Evolutionary conservation across 306 rosid species (phyloP).

Genomic region (Casuarina cunninghamiana): DNA sequence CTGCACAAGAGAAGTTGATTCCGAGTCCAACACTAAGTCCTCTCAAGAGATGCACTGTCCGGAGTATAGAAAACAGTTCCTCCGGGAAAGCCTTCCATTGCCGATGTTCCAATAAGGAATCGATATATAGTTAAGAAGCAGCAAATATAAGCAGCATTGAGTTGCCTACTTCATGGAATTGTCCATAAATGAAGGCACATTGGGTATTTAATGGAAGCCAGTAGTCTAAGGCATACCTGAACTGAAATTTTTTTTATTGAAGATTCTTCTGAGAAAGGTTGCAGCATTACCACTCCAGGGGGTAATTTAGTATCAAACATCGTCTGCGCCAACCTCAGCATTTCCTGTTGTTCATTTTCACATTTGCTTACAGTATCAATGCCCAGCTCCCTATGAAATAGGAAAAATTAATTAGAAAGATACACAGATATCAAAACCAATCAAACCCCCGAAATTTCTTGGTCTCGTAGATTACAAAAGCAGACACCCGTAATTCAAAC

Average conservation of each 20-base stretch:
- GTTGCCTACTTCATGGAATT: constrained; percentile 16
- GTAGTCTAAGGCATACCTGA: constrained; percentile 44
- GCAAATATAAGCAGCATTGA: constrained; percentile 17
- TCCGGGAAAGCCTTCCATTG: constrained; percentile 80
- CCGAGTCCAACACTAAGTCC: constrained; percentile 97
- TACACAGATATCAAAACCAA: constrained; percentile 8
- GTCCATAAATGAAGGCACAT: not conserved
- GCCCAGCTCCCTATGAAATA: constrained; percentile 76
- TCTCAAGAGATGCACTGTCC: constrained; percentile 89
- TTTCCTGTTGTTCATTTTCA: constrained; percentile 69
- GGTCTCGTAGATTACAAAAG: not conserved
- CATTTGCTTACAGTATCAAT: constrained; percentile 69
- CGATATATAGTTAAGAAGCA: constrained; percentile 1
- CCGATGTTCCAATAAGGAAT: constrained; percentile 18
- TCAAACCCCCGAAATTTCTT: not conserved
- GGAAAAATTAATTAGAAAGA: constrained; percentile 20
- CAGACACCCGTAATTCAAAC: constrained; percentile 14
- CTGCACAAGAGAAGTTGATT: constrained; percentile 92
- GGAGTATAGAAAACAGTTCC: constrained; percentile 88
- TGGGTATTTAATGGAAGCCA: constrained; percentile 11
- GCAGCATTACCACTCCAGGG: constrained; percentile 82
- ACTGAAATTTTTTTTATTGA: constrained; percentile 84
- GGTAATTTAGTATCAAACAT: constrained; percentile 97
- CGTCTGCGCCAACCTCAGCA: constrained; percentile 70
- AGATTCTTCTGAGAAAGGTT: constrained; percentile 90